Evolutionary conservation across 805 yeast species (phyloP).

Genomic region (Starmerella cellae): DNA sequence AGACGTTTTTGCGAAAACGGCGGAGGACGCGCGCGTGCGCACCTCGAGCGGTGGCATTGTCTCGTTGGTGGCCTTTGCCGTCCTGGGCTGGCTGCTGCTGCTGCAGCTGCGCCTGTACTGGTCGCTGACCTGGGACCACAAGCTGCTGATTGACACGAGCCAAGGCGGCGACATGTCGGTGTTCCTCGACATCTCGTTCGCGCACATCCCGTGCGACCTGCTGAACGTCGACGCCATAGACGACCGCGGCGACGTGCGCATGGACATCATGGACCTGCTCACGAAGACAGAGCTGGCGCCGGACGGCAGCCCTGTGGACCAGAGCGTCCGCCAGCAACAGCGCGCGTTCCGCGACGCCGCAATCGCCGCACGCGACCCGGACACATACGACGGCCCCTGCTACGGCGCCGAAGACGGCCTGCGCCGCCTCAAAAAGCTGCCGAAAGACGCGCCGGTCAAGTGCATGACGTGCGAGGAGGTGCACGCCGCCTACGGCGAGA

Average conservation of each 20-base stretch:
- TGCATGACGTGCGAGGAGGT: conserved; percentile 82
- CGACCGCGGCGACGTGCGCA: conserved; percentile 69
- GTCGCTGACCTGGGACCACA: conserved; percentile 57
- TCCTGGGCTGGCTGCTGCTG: conserved; percentile 48
- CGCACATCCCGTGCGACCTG: conserved; percentile 68
- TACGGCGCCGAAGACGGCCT: conserved; percentile 45
- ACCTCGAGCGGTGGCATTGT: conserved; percentile 86
- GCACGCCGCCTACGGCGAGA: conserved; percentile 58
- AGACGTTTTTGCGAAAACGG: conserved; percentile 89
- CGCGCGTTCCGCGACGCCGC: conserved; percentile 24
- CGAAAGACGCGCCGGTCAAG: conserved; percentile 38
- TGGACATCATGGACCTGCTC: conserved; percentile 63
- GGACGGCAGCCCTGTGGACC: conserved; percentile 37
- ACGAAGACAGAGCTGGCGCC: conserved; percentile 49
- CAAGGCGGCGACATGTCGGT: conserved; percentile 65
- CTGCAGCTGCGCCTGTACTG: conserved; percentile 70
- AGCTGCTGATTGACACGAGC: conserved; percentile 61
- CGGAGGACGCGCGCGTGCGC: conserved; percentile 80
- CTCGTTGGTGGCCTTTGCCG: conserved; percentile 53
- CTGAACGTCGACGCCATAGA: conserved; percentile 80
- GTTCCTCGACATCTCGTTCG: conserved; percentile 71
- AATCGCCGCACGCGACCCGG: conserved; percentile 21
- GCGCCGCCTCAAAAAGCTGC: conserved; percentile 29
- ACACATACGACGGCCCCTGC: conserved; percentile 81
- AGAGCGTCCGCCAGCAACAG: conserved; percentile 34